Evolutionary conservation across 1,284 basidiomycete genomes (phyloP), one percentile per base, ranked within the genome.

Genomic region (Cutaneotrichosporon cyanovorans): DNA sequence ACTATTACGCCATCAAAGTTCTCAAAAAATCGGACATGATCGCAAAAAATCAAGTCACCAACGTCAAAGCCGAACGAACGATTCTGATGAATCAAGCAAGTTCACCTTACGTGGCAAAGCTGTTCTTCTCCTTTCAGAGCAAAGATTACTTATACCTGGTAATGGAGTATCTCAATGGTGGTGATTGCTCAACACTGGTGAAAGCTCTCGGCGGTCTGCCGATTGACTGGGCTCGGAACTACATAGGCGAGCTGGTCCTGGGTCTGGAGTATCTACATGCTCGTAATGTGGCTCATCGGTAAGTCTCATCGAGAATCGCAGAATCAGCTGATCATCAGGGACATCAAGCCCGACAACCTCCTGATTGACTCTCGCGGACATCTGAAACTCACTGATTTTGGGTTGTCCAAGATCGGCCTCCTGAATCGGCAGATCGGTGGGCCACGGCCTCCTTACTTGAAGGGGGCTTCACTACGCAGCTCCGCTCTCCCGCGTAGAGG

Each of bases 11-110:
- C 22, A 95, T 99, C 81, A 99, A 99, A 74, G 91, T 97, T 28
- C 74, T 98, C 60, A 97, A 95, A 75, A 99, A 99, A 76, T 89
- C 91, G 22, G 95, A 99, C 74, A 99, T 99, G 95, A 97, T 99
- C 66, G 90, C 95, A 39, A 99, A 99, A 80, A 98, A 98, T 75
- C 95, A 99, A 73, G 95, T 99, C 71, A 98, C 95, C 46, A 99
- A 98, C 66, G 93, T 98, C 70, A 98, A 97, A 74, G 95, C 95
- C 3, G 95, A 99, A 74, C 81, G 95, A 47, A 97, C 93, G 82
- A 98, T 99, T 63, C 78, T 99, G 57, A 98, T 98, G 95, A 93
- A 91, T 67, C 93, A 98, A 70, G 87, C 95, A 0, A 91, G 96
- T 71, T 96, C 92, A 11, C 92, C 95, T n/a, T 97, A 98, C 74